Conservation (phyloP, 306 rosid genomes). For the Trifolium pratense region DNA sequence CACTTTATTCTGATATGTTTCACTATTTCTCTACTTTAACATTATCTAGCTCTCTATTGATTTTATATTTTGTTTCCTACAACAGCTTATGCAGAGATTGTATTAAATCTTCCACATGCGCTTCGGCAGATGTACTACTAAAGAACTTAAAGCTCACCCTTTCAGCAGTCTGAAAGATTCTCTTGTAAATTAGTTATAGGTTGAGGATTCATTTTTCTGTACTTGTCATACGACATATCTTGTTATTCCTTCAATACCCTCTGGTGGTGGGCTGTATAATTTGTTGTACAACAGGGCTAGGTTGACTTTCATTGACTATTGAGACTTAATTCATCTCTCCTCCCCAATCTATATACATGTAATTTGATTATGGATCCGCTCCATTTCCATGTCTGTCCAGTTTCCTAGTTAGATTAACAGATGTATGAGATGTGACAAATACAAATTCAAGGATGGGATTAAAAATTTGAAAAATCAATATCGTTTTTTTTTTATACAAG, state of each 20-base stretch:
- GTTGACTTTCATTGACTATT: constrained; percentile 1
- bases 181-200: constrained; percentile 48
- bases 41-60: neutral
- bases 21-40: constrained; percentile 7
- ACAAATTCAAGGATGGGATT: too few species aligned
- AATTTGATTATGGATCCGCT: neutral
- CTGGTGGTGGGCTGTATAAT: constrained; percentile 35
- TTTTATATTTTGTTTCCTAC: constrained; percentile 34
- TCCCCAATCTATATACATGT: constrained; percentile 1
- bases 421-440: too few species aligned
- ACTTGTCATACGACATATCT: constrained; percentile 14
- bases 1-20: constrained; percentile 16
- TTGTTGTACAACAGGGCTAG: constrained; percentile 28
- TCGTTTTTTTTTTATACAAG: too few species aligned
- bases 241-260: constrained; percentile 30
- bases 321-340: constrained; percentile 7
- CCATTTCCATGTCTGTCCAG: too few species aligned
- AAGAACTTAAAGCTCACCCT: constrained; percentile 43
- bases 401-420: too few species aligned
- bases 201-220: constrained; percentile 35
- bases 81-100: constrained; percentile 93
- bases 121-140: constrained; percentile 62
- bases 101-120: constrained; percentile 78
- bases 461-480: too few species aligned
- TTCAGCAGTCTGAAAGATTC: constrained; percentile 28